Evolutionary conservation across 108 stramenopile species (phyloP), one percentile per base, ranked within the genome.

Genomic region (Ochromonas danica): DNA sequence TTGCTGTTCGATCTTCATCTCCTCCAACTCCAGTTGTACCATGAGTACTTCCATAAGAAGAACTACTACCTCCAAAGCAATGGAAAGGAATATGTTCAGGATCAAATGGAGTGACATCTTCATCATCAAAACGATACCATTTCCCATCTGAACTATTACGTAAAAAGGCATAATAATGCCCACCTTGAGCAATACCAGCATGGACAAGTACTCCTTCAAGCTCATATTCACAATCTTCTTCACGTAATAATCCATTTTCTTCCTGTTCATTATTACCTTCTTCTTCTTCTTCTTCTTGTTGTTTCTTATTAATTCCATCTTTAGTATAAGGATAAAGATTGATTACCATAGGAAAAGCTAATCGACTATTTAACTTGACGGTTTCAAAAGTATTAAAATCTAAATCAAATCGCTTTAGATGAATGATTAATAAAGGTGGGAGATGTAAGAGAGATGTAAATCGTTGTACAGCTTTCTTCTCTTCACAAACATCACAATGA

Each of bases 331-430:
- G 91, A 80, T 95, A 95, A 90, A 98, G 87, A 71, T 98, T 96
- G 67, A 98, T 83, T 10, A 89, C 89, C 81, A 93, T 88, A 60
- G 92, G 95, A 79, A 98, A 98, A 40, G 92, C 93, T 77, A 93
- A 93, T 25, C 94, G 90, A 80, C 92, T 93, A 79, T 98, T 98
- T 65, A 98, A 79, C 82, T 98, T 98, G 36, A 98, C 97, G n/a
- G 97, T 98, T 81, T 98, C 97, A 78, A 96, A 98, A 17, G 95
- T 98, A 61, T 85, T 94, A 84, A 92, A 98, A 79, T 98, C 97
- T 79, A 98, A 87, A 83, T 98, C 97, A 71, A 98, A 98, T 17
- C 97, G 88, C 87, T 98, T 98, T 82, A 98, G 82, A 45, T 94
- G 95, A 57, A 98, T 82, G 17, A 96, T 88, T 43, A 98, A 84